Conservation (phyloP, 306 rosid species). For the Rosa chinensis region DNA sequence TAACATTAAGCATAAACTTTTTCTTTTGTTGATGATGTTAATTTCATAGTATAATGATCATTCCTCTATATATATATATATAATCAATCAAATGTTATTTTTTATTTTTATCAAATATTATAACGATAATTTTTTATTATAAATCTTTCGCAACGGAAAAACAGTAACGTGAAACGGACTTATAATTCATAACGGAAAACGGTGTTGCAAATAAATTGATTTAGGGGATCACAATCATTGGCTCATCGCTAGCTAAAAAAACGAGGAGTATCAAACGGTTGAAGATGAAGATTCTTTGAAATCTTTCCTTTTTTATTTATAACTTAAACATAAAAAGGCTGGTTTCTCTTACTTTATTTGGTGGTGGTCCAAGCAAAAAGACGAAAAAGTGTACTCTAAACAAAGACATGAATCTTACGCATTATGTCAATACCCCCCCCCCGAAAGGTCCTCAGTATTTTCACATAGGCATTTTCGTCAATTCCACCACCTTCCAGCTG, state of each 20-base stretch:
- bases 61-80: too few species aligned
- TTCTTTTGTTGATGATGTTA: too few species aligned
- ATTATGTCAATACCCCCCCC: neutral
- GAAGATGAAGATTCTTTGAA: neutral
- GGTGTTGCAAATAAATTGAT: neutral
- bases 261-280: neutral
- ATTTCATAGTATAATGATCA: too few species aligned
- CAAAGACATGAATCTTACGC: neutral
- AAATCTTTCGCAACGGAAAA: too few species aligned
- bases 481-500: slow-evolving; percentile 36
- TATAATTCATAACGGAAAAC: neutral
- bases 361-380: slow-evolving; percentile 42
- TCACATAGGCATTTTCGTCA: slow-evolving; percentile 39
- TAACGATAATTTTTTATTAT: too few species aligned
- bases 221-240: neutral
- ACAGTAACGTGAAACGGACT: too few species aligned
- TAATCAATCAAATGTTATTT: too few species aligned
- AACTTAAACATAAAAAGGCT: slow-evolving; percentile 10
- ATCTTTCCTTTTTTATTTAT: neutral
- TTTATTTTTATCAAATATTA: too few species aligned
- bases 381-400: slow-evolving; percentile 20
- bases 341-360: slow-evolving; percentile 11
- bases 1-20: too few species aligned
- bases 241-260: neutral
- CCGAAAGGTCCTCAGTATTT: slow-evolving; percentile 33